Conservation (phyloP, 1,284 basidiomycete genomes). For the Cryptococcus neoformans region DNA sequence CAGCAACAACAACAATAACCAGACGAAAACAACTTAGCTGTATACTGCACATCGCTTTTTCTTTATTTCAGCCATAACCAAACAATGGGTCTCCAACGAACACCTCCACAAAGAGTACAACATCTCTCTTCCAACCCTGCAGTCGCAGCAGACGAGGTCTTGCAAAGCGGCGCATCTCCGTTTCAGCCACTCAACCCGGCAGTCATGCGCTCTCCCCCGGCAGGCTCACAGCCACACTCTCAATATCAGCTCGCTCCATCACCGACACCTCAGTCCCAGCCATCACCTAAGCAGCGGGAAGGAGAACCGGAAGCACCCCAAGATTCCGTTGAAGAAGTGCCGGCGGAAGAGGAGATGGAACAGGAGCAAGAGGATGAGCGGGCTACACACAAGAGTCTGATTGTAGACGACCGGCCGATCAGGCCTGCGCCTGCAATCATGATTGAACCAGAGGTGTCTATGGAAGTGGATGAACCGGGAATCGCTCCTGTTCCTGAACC, state of each 20-base stretch:
- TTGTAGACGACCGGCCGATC: conserved; percentile 13
- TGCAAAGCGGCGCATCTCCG: not conserved
- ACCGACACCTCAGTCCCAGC: not conserved
- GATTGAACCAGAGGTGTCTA: conserved; percentile 3
- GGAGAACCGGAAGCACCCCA: not conserved
- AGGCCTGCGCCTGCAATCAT: conserved; percentile 6
- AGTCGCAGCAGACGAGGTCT: not conserved
- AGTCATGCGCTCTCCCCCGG: conserved; percentile 16
- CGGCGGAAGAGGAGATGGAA: not conserved
- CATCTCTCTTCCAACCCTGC: not conserved
- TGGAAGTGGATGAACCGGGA: conserved; percentile 2
- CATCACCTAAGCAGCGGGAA: not conserved
- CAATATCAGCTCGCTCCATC: not conserved
- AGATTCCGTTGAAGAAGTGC: no score
- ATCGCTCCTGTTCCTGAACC: not conserved
- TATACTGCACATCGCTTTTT: not conserved
- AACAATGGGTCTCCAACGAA: conserved; percentile 30
- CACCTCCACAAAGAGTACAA: conserved; percentile 22
- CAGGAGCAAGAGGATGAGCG: not conserved
- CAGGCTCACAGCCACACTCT: not conserved
- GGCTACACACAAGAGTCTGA: not conserved
- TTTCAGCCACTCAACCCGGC: conserved; percentile 23
- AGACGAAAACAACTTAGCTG: no score
- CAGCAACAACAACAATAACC: no score
- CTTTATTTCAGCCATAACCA: not conserved